These are phyloP conservation scores for Periconia sp. DNA, from an alignment of 2,329 filamentous ascomycete species.

Conservation along the genomic window DNA sequence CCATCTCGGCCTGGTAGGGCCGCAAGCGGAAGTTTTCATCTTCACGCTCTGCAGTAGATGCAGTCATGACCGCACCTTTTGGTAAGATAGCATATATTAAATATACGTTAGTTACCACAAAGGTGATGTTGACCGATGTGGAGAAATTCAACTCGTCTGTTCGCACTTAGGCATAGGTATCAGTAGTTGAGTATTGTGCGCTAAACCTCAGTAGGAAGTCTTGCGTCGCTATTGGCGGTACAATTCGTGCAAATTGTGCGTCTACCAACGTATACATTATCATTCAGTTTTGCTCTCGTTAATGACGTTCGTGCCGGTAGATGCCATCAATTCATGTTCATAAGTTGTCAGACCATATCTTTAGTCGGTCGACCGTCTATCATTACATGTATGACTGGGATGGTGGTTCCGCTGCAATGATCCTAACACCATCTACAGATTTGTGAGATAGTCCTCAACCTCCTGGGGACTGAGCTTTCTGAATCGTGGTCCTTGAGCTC, in stretches of 20 bases:
- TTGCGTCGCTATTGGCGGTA: neutral
- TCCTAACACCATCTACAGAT: constrained; percentile 65
- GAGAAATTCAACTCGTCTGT: too few relatives aligned
- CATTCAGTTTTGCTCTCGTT: neutral
- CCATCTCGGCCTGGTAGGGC: constrained; percentile 54
- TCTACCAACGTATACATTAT: neutral
- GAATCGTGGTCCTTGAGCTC: constrained; percentile 82
- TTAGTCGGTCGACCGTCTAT: constrained; percentile 12
- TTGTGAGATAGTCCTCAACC: constrained; percentile 99
- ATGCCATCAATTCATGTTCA: constrained; percentile 18
- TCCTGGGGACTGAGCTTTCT: constrained; percentile 95
- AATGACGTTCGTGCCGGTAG: neutral
- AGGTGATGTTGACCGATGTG: too few relatives aligned
- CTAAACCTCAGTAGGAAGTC: constrained; percentile 2
- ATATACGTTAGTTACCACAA: too few relatives aligned
- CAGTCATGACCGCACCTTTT: constrained; percentile 4
- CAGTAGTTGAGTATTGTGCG: too few relatives aligned
- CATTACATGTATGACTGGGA: constrained; percentile 13
- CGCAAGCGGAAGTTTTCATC: constrained; percentile 37
- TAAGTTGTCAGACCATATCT: constrained; percentile 4
- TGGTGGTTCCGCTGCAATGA: neutral
- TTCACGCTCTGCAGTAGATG: constrained; percentile 5
- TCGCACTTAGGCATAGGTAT: too few relatives aligned
- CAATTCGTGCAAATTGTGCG: neutral
- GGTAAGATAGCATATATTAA: too few relatives aligned